phyloP scores from a whole-genome alignment of 2,329 filamentous ascomycete genomes.

The Aspergillus awamori region DNA sequence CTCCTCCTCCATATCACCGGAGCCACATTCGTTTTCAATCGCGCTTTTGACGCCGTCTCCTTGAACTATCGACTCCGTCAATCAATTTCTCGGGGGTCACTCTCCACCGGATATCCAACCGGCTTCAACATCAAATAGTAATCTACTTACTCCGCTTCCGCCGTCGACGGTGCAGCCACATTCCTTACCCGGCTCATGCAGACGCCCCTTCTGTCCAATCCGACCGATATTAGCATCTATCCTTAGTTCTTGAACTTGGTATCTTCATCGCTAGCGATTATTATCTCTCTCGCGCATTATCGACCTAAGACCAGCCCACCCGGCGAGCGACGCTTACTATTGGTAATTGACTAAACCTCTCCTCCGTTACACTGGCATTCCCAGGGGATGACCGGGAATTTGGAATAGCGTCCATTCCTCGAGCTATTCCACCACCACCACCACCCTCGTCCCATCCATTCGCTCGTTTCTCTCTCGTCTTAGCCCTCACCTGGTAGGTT shows the following conservation, averaged over 20 bases:
- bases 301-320: slow-evolving; percentile 10
- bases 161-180: slow-evolving; percentile 24
- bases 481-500: slow-evolving; percentile 2
- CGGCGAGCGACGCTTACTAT: slow-evolving; percentile 19
- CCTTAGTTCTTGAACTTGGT: neutral
- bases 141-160: slow-evolving; percentile 14
- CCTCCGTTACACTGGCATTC: neutral
- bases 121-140: slow-evolving; percentile 4
- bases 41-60: slow-evolving; percentile 8
- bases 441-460: neutral
- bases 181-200: slow-evolving; percentile 20
- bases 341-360: slow-evolving; percentile 9
- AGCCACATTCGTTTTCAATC: slow-evolving; percentile 2
- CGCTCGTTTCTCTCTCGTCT: neutral
- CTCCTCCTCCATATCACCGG: no score
- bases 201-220: slow-evolving; percentile 16
- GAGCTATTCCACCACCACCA: neutral
- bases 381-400: slow-evolving; percentile 4
- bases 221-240: slow-evolving; percentile 12
- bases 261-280: neutral
- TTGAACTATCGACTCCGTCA: slow-evolving; percentile 10
- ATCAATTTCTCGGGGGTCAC: slow-evolving; percentile 4
- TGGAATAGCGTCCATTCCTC: neutral
- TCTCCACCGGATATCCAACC: slow-evolving; percentile 12
- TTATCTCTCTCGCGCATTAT: slow-evolving; percentile 11